Conservation (phyloP, 2,329 filamentous ascomycete species). For the Ophiocordyceps camponoti-saundersi region DNA sequence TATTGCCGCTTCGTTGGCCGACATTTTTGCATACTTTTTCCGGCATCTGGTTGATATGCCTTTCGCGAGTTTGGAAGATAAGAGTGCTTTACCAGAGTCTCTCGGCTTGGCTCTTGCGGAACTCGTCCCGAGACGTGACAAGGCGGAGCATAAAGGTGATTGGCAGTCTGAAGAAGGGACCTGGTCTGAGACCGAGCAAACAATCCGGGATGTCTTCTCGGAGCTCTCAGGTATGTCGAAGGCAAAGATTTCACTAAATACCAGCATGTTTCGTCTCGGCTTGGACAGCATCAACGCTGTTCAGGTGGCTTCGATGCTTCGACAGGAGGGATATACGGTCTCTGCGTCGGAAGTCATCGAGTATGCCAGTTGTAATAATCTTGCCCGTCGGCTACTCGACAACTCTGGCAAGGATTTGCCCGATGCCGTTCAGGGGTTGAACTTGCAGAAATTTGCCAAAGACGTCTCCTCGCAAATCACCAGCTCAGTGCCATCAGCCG, state of each 20-base stretch:
- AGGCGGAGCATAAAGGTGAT: slow-evolving; percentile 2
- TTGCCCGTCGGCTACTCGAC: slow-evolving; percentile 14
- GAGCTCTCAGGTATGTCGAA: slow-evolving; percentile 35
- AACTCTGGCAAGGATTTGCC: slow-evolving; percentile 1
- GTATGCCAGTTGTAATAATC: slow-evolving; percentile 26
- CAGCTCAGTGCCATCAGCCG: slow-evolving; percentile 3
- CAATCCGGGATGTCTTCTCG: slow-evolving; percentile 39
- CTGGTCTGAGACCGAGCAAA: slow-evolving; percentile 34
- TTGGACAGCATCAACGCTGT: slow-evolving; percentile 80
- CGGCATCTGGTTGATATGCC: slow-evolving; percentile 10
- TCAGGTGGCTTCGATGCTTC: slow-evolving; percentile 56
- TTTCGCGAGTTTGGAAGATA: slow-evolving; percentile 7
- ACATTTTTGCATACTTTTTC: slow-evolving; percentile 14
- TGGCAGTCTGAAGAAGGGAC: slow-evolving; percentile 7
- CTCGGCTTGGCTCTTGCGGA: slow-evolving; percentile 6
- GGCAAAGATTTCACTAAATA: slow-evolving; percentile 36
- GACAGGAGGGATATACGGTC: slow-evolving; percentile 37
- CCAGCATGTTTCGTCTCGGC: slow-evolving; percentile 74
- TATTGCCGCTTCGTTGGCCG: slow-evolving; percentile 11
- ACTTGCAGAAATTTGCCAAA: slow-evolving; percentile 22
- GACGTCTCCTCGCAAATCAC: slow-evolving; percentile 13
- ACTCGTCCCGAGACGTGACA: slow-evolving; percentile 8
- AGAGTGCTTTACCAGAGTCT: slow-evolving; percentile 7
- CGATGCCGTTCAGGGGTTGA: slow-evolving; percentile 9
- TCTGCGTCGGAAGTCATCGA: slow-evolving; percentile 62